Conservation (phyloP, 1,139 yeast genomes). For the Geotrichum cucujoidarum region DNA sequence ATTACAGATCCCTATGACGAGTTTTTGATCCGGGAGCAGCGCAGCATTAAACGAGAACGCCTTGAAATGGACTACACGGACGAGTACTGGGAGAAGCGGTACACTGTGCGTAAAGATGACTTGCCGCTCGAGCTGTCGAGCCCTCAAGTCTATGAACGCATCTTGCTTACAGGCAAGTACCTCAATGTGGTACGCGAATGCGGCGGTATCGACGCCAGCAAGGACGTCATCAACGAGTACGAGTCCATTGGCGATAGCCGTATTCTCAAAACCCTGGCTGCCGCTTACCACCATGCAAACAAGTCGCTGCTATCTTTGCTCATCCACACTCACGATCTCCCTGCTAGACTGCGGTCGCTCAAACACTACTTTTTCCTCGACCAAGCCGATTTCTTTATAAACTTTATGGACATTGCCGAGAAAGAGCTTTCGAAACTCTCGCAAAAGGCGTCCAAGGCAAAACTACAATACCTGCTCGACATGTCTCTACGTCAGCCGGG, state of each 20-base stretch:
- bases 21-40: constrained; percentile 56
- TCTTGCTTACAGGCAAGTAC: constrained; percentile 80
- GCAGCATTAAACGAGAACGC: constrained; percentile 40
- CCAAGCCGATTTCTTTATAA: constrained; percentile 46
- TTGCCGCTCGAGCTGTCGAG: constrained; percentile 59
- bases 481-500: constrained; percentile 42
- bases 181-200: constrained; percentile 67
- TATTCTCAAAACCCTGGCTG: constrained; percentile 53
- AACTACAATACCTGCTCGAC: constrained; percentile 40
- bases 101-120: constrained; percentile 69
- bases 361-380: constrained; percentile 54
- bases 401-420: constrained; percentile 41
- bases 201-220: constrained; percentile 37
- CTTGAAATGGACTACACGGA: constrained; percentile 50
- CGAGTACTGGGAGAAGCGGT: constrained; percentile 83
- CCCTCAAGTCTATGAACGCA: constrained; percentile 55
- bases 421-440: constrained; percentile 42
- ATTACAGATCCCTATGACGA: constrained; percentile 79
- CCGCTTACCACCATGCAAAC: constrained; percentile 69
- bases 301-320: constrained; percentile 53
- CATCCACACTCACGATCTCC: constrained; percentile 56
- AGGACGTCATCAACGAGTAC: constrained; percentile 33
- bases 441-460: constrained; percentile 38
- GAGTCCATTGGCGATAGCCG: constrained; percentile 52
- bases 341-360: constrained; percentile 40